Conservation (phyloP, 2,329 filamentous ascomycete genomes). For the Aotearoamyces nothofagi region DNA sequence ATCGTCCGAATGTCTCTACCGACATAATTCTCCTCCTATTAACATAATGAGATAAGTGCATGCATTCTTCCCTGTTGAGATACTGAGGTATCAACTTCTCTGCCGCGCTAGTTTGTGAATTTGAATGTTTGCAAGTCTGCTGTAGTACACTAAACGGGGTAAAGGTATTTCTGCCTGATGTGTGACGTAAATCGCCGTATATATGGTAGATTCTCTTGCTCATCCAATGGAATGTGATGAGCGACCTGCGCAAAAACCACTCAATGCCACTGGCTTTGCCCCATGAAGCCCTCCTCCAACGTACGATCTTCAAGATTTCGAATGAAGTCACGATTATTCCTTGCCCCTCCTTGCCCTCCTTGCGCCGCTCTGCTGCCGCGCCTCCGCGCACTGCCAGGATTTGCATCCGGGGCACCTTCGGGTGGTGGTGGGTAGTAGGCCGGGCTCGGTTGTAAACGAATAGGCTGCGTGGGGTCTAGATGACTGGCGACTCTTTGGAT, state of each 20-base stretch:
- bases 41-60: too few relatives aligned
- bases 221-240: too few relatives aligned
- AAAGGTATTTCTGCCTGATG: too few relatives aligned
- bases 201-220: not conserved
- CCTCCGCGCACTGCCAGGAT: constrained; percentile 43
- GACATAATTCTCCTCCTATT: too few relatives aligned
- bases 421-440: constrained; percentile 92
- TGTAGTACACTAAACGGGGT: too few relatives aligned
- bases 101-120: too few relatives aligned
- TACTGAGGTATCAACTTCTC: too few relatives aligned
- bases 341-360: constrained; percentile 33
- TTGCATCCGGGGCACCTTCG: constrained; percentile 61
- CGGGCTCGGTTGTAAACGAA: constrained; percentile 84
- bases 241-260: too few relatives aligned
- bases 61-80: too few relatives aligned
- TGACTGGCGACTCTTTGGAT: constrained; percentile 94
- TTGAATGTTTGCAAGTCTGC: too few relatives aligned
- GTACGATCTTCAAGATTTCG: constrained; percentile 88
- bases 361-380: constrained; percentile 60
- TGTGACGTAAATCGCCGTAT: too few relatives aligned
- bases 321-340: constrained; percentile 74
- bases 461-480: constrained; percentile 85
- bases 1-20: too few relatives aligned
- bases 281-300: constrained; percentile 82
- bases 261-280: constrained; percentile 55